phyloP scores from a whole-genome alignment of 139 green algal species.

The Micromonas commoda region DNA sequence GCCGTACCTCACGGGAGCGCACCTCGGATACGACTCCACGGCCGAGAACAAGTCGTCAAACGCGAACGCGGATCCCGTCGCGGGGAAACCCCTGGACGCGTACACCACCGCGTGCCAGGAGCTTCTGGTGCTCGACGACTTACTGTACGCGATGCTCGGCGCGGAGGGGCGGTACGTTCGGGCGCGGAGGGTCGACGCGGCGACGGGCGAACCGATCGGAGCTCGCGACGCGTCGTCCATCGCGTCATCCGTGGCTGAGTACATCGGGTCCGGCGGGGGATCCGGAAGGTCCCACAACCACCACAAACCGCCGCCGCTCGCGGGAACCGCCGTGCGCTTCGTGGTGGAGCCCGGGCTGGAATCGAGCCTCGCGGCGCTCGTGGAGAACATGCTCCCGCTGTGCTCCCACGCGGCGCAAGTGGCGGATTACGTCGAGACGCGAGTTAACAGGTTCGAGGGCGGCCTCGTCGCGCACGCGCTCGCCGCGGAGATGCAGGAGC shows the following conservation, averaged over 20 bases:
- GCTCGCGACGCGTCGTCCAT: background rate
- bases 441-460: constrained; percentile 16
- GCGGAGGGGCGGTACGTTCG: constrained; percentile 51
- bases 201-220: background rate
- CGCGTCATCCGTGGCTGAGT: background rate
- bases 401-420: constrained; percentile 66
- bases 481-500: constrained; percentile 55
- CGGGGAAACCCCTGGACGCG: constrained; percentile 17
- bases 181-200: background rate
- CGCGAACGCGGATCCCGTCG: background rate
- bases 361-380: constrained; percentile 34
- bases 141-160: constrained; percentile 76
- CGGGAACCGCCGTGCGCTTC: background rate
- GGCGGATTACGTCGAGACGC: constrained; percentile 70
- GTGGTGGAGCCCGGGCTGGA: constrained; percentile 1
- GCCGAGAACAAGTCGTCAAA: background rate
- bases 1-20: constrained; percentile 32
- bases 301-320: no score
- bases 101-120: constrained; percentile 44
- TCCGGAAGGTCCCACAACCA: no score
- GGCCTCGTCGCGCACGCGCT: constrained; percentile 66
- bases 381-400: constrained; percentile 68
- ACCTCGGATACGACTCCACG: constrained; percentile 6
- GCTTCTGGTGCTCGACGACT: constrained; percentile 67
- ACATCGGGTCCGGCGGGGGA: no score